These are phyloP conservation scores for Discostella stelligera DNA, from an alignment of 352 stramenopile species.

Conservation along the genomic window DNA sequence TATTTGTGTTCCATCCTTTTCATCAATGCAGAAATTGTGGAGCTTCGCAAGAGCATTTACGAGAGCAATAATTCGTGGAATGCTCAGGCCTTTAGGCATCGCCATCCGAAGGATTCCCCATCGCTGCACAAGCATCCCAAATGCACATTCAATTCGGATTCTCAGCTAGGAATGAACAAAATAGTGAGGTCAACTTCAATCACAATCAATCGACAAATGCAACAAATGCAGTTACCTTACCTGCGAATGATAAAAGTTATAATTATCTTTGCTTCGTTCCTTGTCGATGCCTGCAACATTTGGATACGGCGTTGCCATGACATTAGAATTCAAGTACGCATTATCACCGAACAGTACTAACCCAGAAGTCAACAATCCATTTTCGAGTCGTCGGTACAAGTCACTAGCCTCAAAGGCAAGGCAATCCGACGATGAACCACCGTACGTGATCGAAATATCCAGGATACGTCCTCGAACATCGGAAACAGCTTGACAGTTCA, in stretches of 20 bases:
- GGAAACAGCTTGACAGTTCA: slow-evolving; percentile 23
- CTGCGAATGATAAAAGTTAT: not conserved
- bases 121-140: not conserved
- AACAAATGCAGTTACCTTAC: too few species aligned
- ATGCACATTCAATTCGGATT: not conserved
- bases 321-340: slow-evolving; percentile 3
- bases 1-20: too few species aligned
- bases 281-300: not conserved
- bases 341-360: slow-evolving; percentile 10
- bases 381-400: not conserved
- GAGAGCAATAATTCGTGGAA: too few species aligned
- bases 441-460: slow-evolving; percentile 31
- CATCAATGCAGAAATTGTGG: too few species aligned
- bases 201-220: too few species aligned
- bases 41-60: too few species aligned
- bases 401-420: slow-evolving; percentile 32
- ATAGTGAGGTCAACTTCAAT: too few species aligned
- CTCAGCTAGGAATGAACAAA: too few species aligned
- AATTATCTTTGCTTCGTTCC: not conserved
- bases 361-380: slow-evolving; percentile 1
- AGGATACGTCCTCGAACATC: slow-evolving; percentile 25
- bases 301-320: slow-evolving; percentile 10
- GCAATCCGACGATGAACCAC: slow-evolving; percentile 14
- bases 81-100: too few species aligned
- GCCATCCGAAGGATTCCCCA: not conserved